Base-by-base conservation (phyloP, 2,329 filamentous ascomycete genomes). In the Lachnellula suecica region DNA sequence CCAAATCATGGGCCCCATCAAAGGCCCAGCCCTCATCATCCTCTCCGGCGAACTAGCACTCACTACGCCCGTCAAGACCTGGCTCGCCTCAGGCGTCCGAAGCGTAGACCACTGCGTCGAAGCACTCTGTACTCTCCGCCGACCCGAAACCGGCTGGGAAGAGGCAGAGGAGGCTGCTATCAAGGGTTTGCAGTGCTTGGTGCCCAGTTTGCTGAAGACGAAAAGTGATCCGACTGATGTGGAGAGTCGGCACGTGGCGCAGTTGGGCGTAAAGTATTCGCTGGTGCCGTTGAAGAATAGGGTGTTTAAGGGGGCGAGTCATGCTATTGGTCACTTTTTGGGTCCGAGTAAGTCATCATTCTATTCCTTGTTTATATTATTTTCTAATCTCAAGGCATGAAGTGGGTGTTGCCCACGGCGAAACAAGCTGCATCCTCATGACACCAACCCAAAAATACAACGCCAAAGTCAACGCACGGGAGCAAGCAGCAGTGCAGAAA, bases 31-130 rank as follows among this genome's bases (percentile, higher is more conserved):
- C 6, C 44, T 52, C 20, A 47, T 49, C 5, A 52, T 52, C n/a
- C 45, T 52, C 4, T 35, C 35, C n/a, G 50, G 44, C 2, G 68
- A 72, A 15, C 66, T 83, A 1, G 71, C 71, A 9, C 63, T 66
- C 2, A 75, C 74, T 0, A 82, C 79, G 0, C 80, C 80, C 0
- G 66, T 70, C 1, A 67, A 67, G 20, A 69, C 81, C 22, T 84
- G 79, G 81, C 67, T 83, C 2, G 77, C 74, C 41, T 81, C 78
- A 0, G 81, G 82, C 0, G 69, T 83, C 5, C 71, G 79, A 6
- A 72, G 76, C 1, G 71, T 83, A 0, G 79, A 83, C 56, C 79
- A 82, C 60, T 81, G 78, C 48, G 72, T 82, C 17, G 79, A 82
- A 64, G 75, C 75, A 1, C 62, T 78, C 15, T 31, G 29, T 15